Evolutionary conservation across 2,329 filamentous ascomycete genomes (phyloP), one percentile per base, ranked within the genome.

Genomic region (Torrubiellomyces zombiae): DNA sequence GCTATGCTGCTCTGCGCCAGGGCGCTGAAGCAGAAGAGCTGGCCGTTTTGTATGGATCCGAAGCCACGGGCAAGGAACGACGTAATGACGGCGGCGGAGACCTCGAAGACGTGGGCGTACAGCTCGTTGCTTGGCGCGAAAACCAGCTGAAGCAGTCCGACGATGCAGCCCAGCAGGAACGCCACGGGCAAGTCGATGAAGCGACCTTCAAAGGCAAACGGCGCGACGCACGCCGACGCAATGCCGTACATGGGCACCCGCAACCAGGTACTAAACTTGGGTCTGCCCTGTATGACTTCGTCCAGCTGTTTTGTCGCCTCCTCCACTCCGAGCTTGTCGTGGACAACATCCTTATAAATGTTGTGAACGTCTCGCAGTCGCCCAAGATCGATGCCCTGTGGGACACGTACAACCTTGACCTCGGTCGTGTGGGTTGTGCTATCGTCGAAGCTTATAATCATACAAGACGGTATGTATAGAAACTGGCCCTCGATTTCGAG

Each of bases 361-460:
- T 76, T 66, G 38, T 83, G 77, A 2, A 75, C 65, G 34, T 83
- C 78, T 25, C 73, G 63, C 9, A 85, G 62, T 38, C 75, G 76
- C 15, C 76, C 77, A 1, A 85, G 58, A 42, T 85, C 71, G 7
- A 85, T 62, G 2, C 75, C 76, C 38, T 81, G 75, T 0, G 54
- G 51, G 0, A 69, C 64, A 4, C 73, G 66, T 6, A 83, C 71
- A 16, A 83, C 62, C 50, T 80, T 79, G 32, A 83, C 76, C 43
- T 82, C 76, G n/a, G 75, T 75, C 0, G 78, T 83, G 40, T 83
- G 76, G 0, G 76, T 80, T 1, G 53, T 50, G 34, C 53, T 58
- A 33, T 86, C 79, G 40, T 79, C 83, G 42, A 94, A 93, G 4
- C 81, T 86, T 43, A 93, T 77, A 28, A 94, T 79, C 85, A 94